phyloP scores from a whole-genome alignment of 129 eudicot genomes.

The Chrysanthemum makinoi region DNA sequence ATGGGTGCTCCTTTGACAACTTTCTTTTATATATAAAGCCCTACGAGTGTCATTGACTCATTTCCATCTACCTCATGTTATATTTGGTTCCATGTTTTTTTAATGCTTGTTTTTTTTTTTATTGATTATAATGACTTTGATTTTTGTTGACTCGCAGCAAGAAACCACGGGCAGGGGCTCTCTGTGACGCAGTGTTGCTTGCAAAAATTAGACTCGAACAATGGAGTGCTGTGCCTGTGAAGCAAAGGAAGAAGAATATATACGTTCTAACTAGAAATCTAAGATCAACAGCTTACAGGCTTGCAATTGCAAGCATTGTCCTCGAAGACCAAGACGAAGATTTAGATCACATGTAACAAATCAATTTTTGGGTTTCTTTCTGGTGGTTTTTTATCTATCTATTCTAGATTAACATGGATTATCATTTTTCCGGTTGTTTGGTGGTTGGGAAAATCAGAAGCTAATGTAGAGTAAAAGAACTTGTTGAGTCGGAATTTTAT shows the following conservation, averaged over 20 bases:
- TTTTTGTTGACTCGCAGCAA: slow-evolving; percentile 53
- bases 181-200: slow-evolving; percentile 71
- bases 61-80: background rate
- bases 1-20: too few relatives aligned
- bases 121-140: slow-evolving; percentile 1
- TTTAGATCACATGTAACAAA: slow-evolving; percentile 45
- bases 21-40: too few relatives aligned
- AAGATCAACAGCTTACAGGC: slow-evolving; percentile 79
- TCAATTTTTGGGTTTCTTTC: background rate
- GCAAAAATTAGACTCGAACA: slow-evolving; percentile 79
- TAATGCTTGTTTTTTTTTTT: background rate
- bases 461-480: background rate
- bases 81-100: background rate
- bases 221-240: slow-evolving; percentile 54
- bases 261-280: slow-evolving; percentile 82
- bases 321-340: slow-evolving; percentile 69
- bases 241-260: slow-evolving; percentile 71
- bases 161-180: slow-evolving; percentile 65
- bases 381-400: background rate
- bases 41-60: too few relatives aligned
- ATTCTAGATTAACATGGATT: background rate
- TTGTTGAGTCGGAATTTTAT: background rate
- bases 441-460: background rate
- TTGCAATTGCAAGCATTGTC: slow-evolving; percentile 71
- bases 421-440: background rate